A percentile compares a stretch with the other conserved stretches of the same genome.
phyloP scores from a whole-genome alignment of 2,329 filamentous ascomycete genomes.

The Pseudogymnoascus sp. region DNA sequence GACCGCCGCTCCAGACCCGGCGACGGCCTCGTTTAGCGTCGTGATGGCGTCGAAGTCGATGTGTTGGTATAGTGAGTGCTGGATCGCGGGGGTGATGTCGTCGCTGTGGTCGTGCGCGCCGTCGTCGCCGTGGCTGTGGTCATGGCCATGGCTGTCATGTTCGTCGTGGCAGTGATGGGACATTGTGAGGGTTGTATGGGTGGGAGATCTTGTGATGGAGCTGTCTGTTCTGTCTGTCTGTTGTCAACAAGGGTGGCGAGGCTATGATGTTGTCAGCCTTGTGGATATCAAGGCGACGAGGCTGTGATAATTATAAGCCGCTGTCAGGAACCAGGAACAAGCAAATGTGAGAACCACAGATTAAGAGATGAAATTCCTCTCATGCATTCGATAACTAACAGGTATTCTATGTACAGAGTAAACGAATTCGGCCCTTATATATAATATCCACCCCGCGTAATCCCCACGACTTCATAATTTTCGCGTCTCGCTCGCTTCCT shows the following conservation, averaged over 20 bases:
- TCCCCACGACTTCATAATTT: not conserved
- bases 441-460: not conserved
- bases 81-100: conserved; percentile 85
- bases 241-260: not conserved
- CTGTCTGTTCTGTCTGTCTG: not conserved
- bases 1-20: conserved; percentile 63
- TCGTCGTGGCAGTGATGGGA: conserved; percentile 43
- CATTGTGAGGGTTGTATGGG: conserved; percentile 19
- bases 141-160: conserved; percentile 34
- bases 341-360: not conserved
- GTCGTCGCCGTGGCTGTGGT: conserved; percentile 56
- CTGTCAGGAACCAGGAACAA: conserved; percentile 3
- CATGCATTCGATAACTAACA: not conserved
- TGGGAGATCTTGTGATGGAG: not conserved
- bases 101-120: conserved; percentile 84
- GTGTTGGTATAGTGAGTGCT: conserved; percentile 84
- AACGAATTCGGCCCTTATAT: not conserved
- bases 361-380: not conserved
- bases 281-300: not conserved
- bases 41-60: conserved; percentile 81
- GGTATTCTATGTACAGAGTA: not conserved
- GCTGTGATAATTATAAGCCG: not conserved
- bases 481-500: not conserved
- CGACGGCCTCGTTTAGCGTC: conserved; percentile 72
- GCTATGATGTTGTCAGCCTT: not conserved